Evolutionary conservation across 495 filamentous ascomycete species (phyloP).

Genomic region (Aeminium ludgeri): DNA sequence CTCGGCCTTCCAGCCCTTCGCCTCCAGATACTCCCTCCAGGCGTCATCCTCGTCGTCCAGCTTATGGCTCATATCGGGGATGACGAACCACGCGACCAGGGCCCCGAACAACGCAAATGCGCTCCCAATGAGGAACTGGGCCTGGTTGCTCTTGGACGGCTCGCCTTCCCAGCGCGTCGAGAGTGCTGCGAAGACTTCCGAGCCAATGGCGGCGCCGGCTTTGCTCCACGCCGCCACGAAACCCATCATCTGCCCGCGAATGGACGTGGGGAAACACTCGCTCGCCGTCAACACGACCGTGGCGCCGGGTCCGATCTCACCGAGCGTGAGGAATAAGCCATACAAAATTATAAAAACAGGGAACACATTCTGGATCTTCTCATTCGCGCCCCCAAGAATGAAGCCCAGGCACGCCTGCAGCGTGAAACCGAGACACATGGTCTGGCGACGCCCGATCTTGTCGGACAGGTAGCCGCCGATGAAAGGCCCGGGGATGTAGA

Average conservation of each 20-base stretch:
- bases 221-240: slow-evolving; percentile 34
- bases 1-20: slow-evolving; percentile 24
- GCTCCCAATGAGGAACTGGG: slow-evolving; percentile 31
- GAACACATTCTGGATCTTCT: slow-evolving; percentile 28
- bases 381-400: slow-evolving; percentile 31
- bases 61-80: slow-evolving; percentile 30
- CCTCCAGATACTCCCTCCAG: slow-evolving; percentile 30
- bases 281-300: slow-evolving; percentile 1
- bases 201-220: slow-evolving; percentile 34
- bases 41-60: slow-evolving; percentile 31
- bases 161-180: slow-evolving; percentile 13
- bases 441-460: slow-evolving; percentile 32
- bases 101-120: slow-evolving; percentile 29
- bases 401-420: slow-evolving; percentile 31
- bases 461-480: slow-evolving; percentile 34
- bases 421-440: slow-evolving; percentile 30
- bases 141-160: slow-evolving; percentile 27
- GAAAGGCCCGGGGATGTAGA: slow-evolving; percentile 32
- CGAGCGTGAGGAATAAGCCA: slow-evolving; percentile 32
- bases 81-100: slow-evolving; percentile 29
- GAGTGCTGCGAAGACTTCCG: slow-evolving; percentile 31
- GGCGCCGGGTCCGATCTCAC: slow-evolving; percentile 33
- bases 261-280: slow-evolving; percentile 35
- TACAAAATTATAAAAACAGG: slow-evolving; percentile 37
- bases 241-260: slow-evolving; percentile 32